Base-by-base conservation (phyloP, 176 grass and related monocot species). In the Oryza punctata region DNA sequence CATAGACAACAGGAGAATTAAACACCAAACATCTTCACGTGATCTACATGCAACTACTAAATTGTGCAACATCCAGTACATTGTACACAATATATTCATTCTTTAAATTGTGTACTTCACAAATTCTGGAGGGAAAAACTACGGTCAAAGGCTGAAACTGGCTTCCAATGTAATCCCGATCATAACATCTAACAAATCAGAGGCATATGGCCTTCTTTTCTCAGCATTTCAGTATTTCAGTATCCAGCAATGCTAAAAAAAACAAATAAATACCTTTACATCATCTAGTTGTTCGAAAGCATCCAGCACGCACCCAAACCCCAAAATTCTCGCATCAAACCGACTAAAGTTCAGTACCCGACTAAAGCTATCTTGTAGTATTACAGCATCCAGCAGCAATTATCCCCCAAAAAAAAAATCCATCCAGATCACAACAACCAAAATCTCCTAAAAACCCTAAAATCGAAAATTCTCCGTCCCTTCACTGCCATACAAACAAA, bases 351-450 rank as follows among this genome's bases (percentile, higher is more conserved):
- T 38, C 23, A 77, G 16, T 30, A 28, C 16, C 14, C 23, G 26
- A 16, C 63, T 35, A 35, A 78, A 29, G 9, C 73, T 38, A 14
- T 65, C 10, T 21, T 74, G 6, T 7, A 9, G 50, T 12, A 19
- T 41, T 43, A 73, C 0, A 81, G 50, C 26, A 38, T 19, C 65
- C n/a, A 12, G 8, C 9, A 80, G 8, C 11, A 70, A 75, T 23
- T 21, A 82, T 18, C 38, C 7, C 35, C 35, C 35, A 37, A 37
- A 65, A 69, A 85, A 25, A 63, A 38, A 21, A 18, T n/a, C n/a
- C n/a, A 63, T 66, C 19, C 25, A 29, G 83, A 86, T 90, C 83
- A 60, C 25, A 72, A 33, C 9, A 30, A 40, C 41, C 10, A 69
- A 43, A 19, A 32, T 15, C 37, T 10, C 30, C 1, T 21, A 44